Conservation (phyloP, 805 yeast genomes). For the Lipomyces orientalis region DNA sequence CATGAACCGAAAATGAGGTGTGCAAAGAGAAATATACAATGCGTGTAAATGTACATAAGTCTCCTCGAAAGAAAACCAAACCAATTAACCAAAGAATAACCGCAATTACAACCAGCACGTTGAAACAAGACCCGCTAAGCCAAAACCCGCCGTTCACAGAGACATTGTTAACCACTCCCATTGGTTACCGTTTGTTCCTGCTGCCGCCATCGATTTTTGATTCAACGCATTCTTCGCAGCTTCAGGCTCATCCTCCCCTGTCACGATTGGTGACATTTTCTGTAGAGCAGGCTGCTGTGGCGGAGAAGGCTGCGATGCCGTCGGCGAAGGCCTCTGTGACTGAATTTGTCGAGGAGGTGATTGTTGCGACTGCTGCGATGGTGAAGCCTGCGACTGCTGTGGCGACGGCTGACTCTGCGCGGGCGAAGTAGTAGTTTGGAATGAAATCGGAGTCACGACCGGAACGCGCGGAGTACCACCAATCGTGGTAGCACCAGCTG, state of each 20-base stretch:
- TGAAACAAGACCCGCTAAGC: not conserved
- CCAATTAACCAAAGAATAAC: not conserved
- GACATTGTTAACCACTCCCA: constrained; percentile 47
- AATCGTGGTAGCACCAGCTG: constrained; percentile 6
- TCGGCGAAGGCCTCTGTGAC: constrained; percentile 2
- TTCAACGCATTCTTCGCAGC: constrained; percentile 18
- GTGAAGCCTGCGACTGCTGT: constrained; percentile 28
- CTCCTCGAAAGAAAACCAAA: not conserved
- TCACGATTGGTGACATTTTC: constrained; percentile 12
- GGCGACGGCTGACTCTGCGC: constrained; percentile 12
- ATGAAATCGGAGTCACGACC: constrained; percentile 12
- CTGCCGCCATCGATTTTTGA: constrained; percentile 12
- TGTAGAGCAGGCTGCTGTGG: constrained; percentile 35
- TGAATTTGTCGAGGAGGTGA: constrained; percentile 7
- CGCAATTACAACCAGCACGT: not conserved
- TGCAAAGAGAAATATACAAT: not conserved
- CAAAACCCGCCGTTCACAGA: constrained; percentile 30
- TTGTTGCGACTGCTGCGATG: constrained; percentile 14
- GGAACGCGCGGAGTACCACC: constrained; percentile 19
- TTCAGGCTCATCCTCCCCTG: constrained; percentile 1
- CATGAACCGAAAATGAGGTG: not conserved
- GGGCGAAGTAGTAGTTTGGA: constrained; percentile 17
- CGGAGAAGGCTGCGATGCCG: constrained; percentile 5
- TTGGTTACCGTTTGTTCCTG: constrained; percentile 37
- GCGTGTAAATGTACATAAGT: not conserved